Base-by-base conservation (phyloP, 129 eudicot species). In the Flaveria linearis region DNA sequence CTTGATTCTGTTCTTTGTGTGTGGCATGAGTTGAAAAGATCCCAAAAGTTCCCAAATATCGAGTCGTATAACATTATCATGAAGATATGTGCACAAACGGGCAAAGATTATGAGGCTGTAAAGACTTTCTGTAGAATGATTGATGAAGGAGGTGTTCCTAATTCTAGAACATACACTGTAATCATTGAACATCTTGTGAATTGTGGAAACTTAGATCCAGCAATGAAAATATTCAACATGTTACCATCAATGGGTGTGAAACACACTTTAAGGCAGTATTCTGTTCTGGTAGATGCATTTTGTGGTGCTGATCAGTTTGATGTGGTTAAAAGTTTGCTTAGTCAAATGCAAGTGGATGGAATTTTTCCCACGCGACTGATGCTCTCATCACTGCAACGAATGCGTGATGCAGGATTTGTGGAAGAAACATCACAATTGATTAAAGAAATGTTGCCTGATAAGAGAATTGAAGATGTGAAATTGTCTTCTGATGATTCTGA, bases 41-140 rank as follows among this genome's bases (percentile, higher is more conserved):
- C 83, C 42, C 82, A 79, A 76, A 87, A 85, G 26, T 78, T 78
- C 55, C 96, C 90, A 0, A 83, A 89, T 83, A 57, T 85, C 1
- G 96, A 93, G 75, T 87, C 97, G 8, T 93, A 87, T 72, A 91
- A 93, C 69, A 82, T 88, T 16, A 82, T 93, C 20, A 90, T 93
- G 87, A 80, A 75, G 8, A 87, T 93, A 36, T 90, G 80, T 63
- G 93, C 82, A 11, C 87, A 84, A 47, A 88, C 71, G 36, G 86
- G 89, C 0, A 84, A 84, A 81, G 88, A 93, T 53, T 80, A 36
- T 42, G 97, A 93, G 60, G 96, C 97, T 1, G 90, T 87, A 28
- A 74, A 81, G 67, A 79, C 86, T 28, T 93, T 93, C 58, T n/a
- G 81, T 60, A 82, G 84, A 71, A 61, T 91, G 86, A 78, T 91